A percentile compares a stretch with the other conserved stretches of the same genome.
phyloP scores from a whole-genome alignment of 306 rosid species.

The Quercus gilva region DNA sequence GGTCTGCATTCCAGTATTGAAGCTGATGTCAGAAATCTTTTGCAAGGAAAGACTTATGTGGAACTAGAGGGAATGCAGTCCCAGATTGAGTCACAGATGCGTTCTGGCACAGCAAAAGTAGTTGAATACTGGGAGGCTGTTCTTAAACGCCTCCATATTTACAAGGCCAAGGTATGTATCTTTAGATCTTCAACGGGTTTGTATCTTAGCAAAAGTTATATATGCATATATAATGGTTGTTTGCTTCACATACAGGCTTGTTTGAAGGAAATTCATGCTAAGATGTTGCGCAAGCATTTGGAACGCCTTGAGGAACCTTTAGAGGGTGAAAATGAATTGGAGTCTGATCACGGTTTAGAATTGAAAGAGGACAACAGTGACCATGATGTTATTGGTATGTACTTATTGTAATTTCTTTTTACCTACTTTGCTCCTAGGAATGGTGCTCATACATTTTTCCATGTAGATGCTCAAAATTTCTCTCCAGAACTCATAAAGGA shows the following conservation, averaged over 20 bases:
- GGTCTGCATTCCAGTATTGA: conserved; percentile 91
- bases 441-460: conserved; percentile 4
- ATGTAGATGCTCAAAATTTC: conserved; percentile 50
- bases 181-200: conserved; percentile 8
- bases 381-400: conserved; percentile 49
- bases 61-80: conserved; percentile 71
- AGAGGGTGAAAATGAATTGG: conserved; percentile 52
- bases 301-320: conserved; percentile 62
- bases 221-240: conserved; percentile 13
- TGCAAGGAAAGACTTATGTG: conserved; percentile 69
- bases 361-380: conserved; percentile 46
- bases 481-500: conserved; percentile 69
- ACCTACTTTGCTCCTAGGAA: neutral
- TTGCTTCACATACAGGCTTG: conserved; percentile 63
- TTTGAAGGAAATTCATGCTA: conserved; percentile 85
- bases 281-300: conserved; percentile 77
- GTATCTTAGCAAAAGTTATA: neutral
- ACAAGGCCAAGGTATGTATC: conserved; percentile 84
- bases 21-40: conserved; percentile 67
- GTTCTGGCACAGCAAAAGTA: conserved; percentile 85
- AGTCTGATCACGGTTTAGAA: conserved; percentile 29
- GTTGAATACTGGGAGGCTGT: conserved; percentile 98
- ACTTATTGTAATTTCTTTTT: conserved; percentile 10
- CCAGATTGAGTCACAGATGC: conserved; percentile 90
- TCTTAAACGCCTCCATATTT: conserved; percentile 79